phyloP scores from a whole-genome alignment of 306 rosid genomes.

The Vachellia pachyceras region DNA sequence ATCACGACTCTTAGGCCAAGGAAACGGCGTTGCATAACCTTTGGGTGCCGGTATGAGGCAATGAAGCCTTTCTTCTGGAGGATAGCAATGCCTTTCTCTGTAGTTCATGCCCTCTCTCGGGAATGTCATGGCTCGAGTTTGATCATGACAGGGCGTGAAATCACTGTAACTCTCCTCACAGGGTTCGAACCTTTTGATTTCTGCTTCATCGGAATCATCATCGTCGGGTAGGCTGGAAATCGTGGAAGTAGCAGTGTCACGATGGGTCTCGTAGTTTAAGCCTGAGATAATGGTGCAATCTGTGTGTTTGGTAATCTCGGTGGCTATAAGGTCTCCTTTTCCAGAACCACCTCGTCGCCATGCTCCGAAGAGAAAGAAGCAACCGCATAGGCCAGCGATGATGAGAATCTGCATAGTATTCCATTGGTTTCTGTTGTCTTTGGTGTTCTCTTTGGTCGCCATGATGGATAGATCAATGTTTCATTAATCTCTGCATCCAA shows the following conservation, averaged over 20 bases:
- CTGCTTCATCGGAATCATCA: background rate
- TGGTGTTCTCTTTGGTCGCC: background rate
- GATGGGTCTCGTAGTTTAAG: background rate
- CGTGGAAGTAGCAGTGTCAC: background rate
- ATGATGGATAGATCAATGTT: background rate
- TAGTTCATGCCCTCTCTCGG: constrained; percentile 12
- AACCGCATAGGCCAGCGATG: background rate
- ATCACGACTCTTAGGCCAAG: constrained; percentile 22
- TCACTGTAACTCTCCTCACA: background rate
- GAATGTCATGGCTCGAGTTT: constrained; percentile 8
- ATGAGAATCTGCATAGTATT: background rate
- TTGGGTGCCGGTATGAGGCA: constrained; percentile 3
- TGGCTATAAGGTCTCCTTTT: constrained; percentile 8
- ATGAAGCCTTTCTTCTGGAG: background rate
- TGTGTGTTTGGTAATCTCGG: background rate
- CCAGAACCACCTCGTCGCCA: constrained; percentile 18
- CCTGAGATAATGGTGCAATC: background rate
- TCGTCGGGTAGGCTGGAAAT: background rate
- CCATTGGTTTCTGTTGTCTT: constrained; percentile 1
- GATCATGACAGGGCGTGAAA: constrained; percentile 21
- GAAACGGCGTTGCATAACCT: constrained; percentile 14
- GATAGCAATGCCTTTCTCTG: constrained; percentile 14
- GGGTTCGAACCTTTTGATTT: background rate
- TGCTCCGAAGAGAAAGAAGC: background rate
- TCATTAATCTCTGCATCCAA: background rate